Conservation (phyloP, 345 rosid genomes). For the Euphorbia peplus region DNA sequence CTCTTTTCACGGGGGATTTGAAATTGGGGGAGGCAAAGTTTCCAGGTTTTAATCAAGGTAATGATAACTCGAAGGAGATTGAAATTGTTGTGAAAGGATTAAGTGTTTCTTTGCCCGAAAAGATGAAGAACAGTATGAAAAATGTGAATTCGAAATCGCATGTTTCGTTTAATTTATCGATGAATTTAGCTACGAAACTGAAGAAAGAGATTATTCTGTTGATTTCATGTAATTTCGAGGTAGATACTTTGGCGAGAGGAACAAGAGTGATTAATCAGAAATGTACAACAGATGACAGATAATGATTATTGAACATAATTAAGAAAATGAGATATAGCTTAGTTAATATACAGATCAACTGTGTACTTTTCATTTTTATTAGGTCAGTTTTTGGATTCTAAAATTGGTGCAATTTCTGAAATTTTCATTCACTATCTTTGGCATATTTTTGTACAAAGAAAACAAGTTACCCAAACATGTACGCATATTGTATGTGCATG, state of each 20-base stretch:
- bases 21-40: slow-evolving; percentile 16
- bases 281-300: slow-evolving; percentile 26
- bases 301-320: neutral
- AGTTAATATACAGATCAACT: too few relatives aligned
- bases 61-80: neutral
- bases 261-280: slow-evolving; percentile 21
- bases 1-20: slow-evolving; percentile 10
- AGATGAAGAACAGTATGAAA: neutral
- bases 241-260: slow-evolving; percentile 20
- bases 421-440: too few relatives aligned
- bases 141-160: neutral
- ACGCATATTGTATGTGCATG: too few relatives aligned
- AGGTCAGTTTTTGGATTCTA: neutral
- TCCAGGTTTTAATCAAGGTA: slow-evolving; percentile 15
- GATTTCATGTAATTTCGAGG: slow-evolving; percentile 17
- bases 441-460: too few relatives aligned
- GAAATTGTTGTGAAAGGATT: slow-evolving; percentile 3
- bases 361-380: neutral
- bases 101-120: neutral
- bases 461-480: too few relatives aligned
- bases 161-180: slow-evolving; percentile 16
- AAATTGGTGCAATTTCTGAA: neutral
- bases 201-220: slow-evolving; percentile 5
- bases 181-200: slow-evolving; percentile 23
- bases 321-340: neutral